A percentile compares a stretch with the other conserved stretches of the same genome.
phyloP scores from a whole-genome alignment of 1,284 basidiomycete species.

The Fomitiporia mediterranea region DNA sequence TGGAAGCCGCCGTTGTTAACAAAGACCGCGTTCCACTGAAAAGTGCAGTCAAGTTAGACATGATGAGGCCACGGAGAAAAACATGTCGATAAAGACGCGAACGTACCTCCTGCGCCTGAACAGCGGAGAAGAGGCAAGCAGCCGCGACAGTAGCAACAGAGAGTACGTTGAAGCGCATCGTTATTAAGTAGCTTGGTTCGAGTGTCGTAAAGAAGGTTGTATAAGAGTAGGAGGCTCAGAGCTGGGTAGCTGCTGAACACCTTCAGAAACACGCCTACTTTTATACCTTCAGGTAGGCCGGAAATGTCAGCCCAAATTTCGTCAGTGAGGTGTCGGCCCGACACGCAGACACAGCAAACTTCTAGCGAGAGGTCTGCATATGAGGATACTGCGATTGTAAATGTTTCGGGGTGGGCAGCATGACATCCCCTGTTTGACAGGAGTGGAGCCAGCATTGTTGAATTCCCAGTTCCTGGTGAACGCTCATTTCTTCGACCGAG shows the following conservation, averaged over 20 bases:
- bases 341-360: too few relatives aligned
- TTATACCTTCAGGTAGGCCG: too few relatives aligned
- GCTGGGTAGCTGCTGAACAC: not conserved
- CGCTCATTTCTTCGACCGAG: too few relatives aligned
- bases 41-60: not conserved
- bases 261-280: not conserved
- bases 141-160: not conserved
- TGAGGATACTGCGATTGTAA: too few relatives aligned
- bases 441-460: too few relatives aligned
- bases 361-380: too few relatives aligned
- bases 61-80: too few relatives aligned
- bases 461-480: too few relatives aligned
- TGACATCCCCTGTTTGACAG: too few relatives aligned
- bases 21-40: not conserved
- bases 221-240: not conserved
- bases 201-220: not conserved
- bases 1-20: not conserved
- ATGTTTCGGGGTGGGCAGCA: too few relatives aligned
- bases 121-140: conserved; percentile 1
- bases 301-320: too few relatives aligned
- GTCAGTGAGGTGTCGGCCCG: too few relatives aligned
- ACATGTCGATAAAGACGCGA: not conserved
- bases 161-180: not conserved
- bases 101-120: not conserved
- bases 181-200: not conserved